These are phyloP conservation scores for Elsinoe fawcettii DNA, from an alignment of 2,329 filamentous ascomycete genomes.

Conservation along the genomic window DNA sequence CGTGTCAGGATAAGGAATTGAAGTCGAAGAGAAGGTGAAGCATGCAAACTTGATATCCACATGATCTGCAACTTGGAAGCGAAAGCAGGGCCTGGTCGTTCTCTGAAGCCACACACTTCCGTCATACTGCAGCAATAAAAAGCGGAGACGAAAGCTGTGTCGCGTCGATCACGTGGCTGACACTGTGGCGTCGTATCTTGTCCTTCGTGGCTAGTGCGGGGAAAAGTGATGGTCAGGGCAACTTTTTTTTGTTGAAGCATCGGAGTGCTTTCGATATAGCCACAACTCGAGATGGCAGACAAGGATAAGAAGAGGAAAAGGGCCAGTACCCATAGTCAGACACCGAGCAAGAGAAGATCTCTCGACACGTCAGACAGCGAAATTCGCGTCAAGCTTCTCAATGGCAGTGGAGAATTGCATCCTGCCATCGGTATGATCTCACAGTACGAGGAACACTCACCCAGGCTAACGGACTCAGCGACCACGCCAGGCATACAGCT, in stretches of 20 bases:
- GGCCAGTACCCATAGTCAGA: conserved; percentile 35
- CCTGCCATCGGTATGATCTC: conserved; percentile 18
- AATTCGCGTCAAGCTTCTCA: conserved; percentile 25
- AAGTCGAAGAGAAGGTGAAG: background rate
- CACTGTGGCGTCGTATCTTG: background rate
- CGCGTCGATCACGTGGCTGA: background rate
- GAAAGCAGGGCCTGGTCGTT: conserved; percentile 11
- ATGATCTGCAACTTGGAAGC: background rate
- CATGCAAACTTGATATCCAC: conserved; percentile 4
- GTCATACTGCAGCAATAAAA: conserved; percentile 6
- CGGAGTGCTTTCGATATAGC: background rate
- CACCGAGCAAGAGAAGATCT: conserved; percentile 34
- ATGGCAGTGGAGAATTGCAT: conserved; percentile 14
- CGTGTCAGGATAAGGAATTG: background rate
- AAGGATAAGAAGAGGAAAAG: conserved; percentile 47
- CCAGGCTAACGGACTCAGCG: conserved; percentile 19
- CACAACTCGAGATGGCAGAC: conserved; percentile 20
- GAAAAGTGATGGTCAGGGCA: background rate
- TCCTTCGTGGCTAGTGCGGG: background rate
- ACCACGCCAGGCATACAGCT: conserved; percentile 31
- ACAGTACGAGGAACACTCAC: background rate
- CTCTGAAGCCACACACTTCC: background rate
- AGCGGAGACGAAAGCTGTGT: background rate
- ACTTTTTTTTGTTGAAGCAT: background rate
- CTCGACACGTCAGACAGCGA: conserved; percentile 19